Base-by-base conservation (phyloP, 2,329 filamentous ascomycete genomes). In the Ploettnerulaceae sp. region DNA sequence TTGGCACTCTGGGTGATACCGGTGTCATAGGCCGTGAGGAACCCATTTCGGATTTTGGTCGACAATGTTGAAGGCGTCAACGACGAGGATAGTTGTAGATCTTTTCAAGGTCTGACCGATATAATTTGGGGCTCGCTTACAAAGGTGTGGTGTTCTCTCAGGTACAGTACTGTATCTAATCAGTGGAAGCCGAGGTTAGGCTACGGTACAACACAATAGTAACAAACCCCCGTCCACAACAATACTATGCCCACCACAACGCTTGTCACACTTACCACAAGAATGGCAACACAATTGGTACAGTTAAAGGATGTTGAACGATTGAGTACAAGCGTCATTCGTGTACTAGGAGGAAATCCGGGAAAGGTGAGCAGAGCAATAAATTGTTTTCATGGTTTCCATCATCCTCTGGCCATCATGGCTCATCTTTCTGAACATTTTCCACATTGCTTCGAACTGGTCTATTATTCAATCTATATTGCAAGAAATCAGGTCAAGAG, bases 291-390 rank as follows among this genome's bases (percentile, higher is more conserved):
- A 3, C 57, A 61, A 46, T 47, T 63, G 12, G 43, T 60, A 5
- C 52, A 47, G 2, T 40, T 97, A 11, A 81, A 82, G 4, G 80
- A 84, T 51, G 77, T 95, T 40, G 82, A 91, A 67, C 80, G 84
- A 51, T 73, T 97, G 45, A 91, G 86, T 61, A 77, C 85, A 15
- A 72, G 77, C 11, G 85, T 90, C 34, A 84, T 95, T 53, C 79
- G 93, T 46, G 86, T 98, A 52, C 73, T 97, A 14, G 93, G 85
- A 48, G 89, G 86, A 7, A 98, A 98, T 67, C 91, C 93, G 9
- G 81, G 86, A 62, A 96, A 95, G 72, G 81, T 82, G 58, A 62
- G 66, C 32, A 33, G 14, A 12, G 14, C 9, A 4, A 12, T 7
- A 7, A n/a, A 29, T 12, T 25, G 24, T 15, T 17, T 44, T 21